phyloP scores from a whole-genome alignment of 192 early-diverging fungal species.

The Coemansia biformis region DNA sequence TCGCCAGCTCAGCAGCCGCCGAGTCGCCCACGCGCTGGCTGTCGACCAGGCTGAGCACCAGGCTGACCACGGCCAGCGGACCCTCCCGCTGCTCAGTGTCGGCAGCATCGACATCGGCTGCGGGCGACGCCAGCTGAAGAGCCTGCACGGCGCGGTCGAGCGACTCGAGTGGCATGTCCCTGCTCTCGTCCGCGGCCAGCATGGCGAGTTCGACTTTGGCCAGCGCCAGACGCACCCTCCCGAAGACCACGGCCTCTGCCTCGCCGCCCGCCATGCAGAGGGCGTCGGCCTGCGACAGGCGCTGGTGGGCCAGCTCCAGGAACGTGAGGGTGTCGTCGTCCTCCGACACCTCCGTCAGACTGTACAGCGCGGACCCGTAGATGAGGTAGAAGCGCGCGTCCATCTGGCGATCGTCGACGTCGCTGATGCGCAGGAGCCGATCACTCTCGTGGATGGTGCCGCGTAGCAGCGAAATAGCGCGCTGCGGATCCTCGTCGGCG shows the following conservation, averaged over 20 bases:
- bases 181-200: slow-evolving; percentile 4
- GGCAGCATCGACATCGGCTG: too few species aligned
- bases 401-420: slow-evolving; percentile 8
- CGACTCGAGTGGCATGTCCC: slow-evolving; percentile 2
- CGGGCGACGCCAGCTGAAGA: slow-evolving; percentile 1
- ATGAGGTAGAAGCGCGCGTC: slow-evolving; percentile 53
- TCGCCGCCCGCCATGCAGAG: not conserved
- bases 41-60: slow-evolving; percentile 38
- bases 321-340: slow-evolving; percentile 26
- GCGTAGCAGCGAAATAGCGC: slow-evolving; percentile 46
- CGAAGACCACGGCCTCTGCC: slow-evolving; percentile 4
- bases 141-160: slow-evolving; percentile 7
- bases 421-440: slow-evolving; percentile 46
- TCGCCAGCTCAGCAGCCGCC: slow-evolving; percentile 7
- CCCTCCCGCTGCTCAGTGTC: slow-evolving; percentile 5
- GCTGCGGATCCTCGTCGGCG: slow-evolving; percentile 19
- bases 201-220: slow-evolving; percentile 26
- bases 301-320: slow-evolving; percentile 25
- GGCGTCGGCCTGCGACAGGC: slow-evolving; percentile 35
- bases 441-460: slow-evolving; percentile 60
- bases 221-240: slow-evolving; percentile 25
- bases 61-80: slow-evolving; percentile 13
- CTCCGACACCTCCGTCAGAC: slow-evolving; percentile 36
- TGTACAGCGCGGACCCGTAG: slow-evolving; percentile 53
- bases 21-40: slow-evolving; percentile 16